Base-by-base conservation (phyloP, 257 asterid genomes). In the Lithospermum erythrorhizon region DNA sequence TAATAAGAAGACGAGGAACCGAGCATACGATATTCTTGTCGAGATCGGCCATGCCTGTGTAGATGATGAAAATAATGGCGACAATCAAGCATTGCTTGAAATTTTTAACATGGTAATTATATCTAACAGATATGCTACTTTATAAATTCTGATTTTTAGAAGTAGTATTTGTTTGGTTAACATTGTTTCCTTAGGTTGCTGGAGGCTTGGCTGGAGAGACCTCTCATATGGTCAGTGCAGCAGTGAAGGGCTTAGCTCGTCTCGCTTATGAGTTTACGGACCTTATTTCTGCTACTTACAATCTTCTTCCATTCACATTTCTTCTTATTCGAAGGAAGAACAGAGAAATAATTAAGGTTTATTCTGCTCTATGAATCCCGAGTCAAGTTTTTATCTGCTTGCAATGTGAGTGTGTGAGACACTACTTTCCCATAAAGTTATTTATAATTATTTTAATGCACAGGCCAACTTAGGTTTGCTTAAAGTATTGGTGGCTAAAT, bases 191-290 rank as follows among this genome's bases (percentile, higher is more conserved):
- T 59, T 64, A 91, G 98, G 86, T 91, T 77, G 96, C 95, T 68
- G 95, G 95, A 57, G 94, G 95, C 32, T 77, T 91, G 72, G 89
- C 95, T 37, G 90, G 96, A 58, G 95, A 88, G 72, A 81, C 93
- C 53, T 90, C 98, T 66, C 95, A 86, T 72, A 84, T 84, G 94
- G 78, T 88, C 61, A 91, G 98, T 80, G 98, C 96, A 61, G 87
- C 98, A 0, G 83, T 84, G 74, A 88, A 85, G 64, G 98, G 96
- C 63, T 79, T 91, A 75, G 98, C 98, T 66, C 96, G 98, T 45
- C 79, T 91, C 79, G 95, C 98, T 64, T 91, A 91, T 73, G 98
- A 91, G 76, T 88, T 91, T 75, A 66, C 87, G 9, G 98, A 88
- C 63, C 96, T 91, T 58, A 68, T 91, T 71, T 81, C 90, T 64